These are phyloP conservation scores for Leccinum uliginosum DNA, from an alignment of 768 basidiomycete genomes.

Conservation along the genomic window DNA sequence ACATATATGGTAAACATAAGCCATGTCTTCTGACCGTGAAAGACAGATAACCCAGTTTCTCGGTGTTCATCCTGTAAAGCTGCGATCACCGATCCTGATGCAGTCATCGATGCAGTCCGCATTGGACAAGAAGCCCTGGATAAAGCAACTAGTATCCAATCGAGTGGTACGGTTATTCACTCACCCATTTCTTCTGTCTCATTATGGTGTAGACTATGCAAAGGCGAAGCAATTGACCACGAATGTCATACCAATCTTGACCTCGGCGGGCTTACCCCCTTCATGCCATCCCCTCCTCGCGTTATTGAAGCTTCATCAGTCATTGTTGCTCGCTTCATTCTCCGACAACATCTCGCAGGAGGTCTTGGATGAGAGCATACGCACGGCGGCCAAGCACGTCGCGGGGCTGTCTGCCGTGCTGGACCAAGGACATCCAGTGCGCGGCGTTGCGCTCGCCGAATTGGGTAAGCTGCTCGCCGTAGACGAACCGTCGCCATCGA, in stretches of 20 bases:
- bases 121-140: constrained; percentile 72
- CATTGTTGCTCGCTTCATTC: constrained; percentile 57
- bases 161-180: constrained; percentile 40
- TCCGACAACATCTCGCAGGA: constrained; percentile 40
- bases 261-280: constrained; percentile 53
- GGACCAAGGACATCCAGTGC: constrained; percentile 66
- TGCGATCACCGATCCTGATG: constrained; percentile 43
- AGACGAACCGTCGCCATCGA: constrained; percentile 57
- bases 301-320: constrained; percentile 64
- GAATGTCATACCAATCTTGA: constrained; percentile 62
- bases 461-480: constrained; percentile 78
- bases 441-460: constrained; percentile 72
- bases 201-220: constrained; percentile 42
- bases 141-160: constrained; percentile 64
- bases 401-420: constrained; percentile 54
- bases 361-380: constrained; percentile 58
- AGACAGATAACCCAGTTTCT: constrained; percentile 42
- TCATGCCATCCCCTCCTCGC: constrained; percentile 77
- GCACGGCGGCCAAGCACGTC: constrained; percentile 48
- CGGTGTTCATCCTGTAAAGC: constrained; percentile 56
- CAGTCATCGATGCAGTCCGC: constrained; percentile 58
- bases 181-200: neutral
- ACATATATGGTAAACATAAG: constrained; percentile 1
- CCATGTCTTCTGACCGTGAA: neutral
- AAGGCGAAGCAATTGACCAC: constrained; percentile 58